A percentile compares a stretch with the other conserved stretches of the same genome.
phyloP scores from a whole-genome alignment of 1,284 basidiomycete species.

The Cryptococcus jaspeensis region DNA sequence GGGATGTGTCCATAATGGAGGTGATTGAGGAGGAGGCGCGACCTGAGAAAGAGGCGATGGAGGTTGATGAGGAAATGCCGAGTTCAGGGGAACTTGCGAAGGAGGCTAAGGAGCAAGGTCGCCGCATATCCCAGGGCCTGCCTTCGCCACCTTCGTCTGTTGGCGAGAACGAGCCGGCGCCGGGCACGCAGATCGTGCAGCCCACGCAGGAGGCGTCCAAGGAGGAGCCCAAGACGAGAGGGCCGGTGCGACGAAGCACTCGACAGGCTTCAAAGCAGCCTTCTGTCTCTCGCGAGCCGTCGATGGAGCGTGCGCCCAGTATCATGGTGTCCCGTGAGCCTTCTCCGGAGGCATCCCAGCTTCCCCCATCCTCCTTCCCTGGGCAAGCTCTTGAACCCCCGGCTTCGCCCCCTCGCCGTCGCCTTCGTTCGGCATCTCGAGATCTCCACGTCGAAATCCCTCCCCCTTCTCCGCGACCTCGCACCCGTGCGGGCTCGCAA shows the following conservation, averaged over 20 bases:
- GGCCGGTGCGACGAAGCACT: constrained; percentile 5
- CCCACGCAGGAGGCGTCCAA: background rate
- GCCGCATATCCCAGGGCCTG: constrained; percentile 13
- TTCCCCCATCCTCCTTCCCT: background rate
- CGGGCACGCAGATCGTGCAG: constrained; percentile 10
- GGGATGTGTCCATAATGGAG: constrained; percentile 18
- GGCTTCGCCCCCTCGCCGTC: constrained; percentile 6
- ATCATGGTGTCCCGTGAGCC: background rate
- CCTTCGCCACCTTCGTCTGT: constrained; percentile 18
- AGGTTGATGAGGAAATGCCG: background rate
- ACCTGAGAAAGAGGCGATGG: constrained; percentile 6
- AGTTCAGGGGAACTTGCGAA: background rate
- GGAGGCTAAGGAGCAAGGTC: background rate
- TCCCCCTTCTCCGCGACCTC: constrained; percentile 4
- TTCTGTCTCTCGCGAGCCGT: background rate
- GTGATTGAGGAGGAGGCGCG: constrained; percentile 24
- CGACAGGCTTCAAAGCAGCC: constrained; percentile 4
- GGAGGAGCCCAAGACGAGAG: constrained; percentile 1
- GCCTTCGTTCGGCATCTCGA: constrained; percentile 16
- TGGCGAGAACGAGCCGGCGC: constrained; percentile 8
- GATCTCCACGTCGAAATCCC: constrained; percentile 5
- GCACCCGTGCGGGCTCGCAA: constrained; percentile 3
- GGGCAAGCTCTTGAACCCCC: background rate
- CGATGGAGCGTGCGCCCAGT: background rate
- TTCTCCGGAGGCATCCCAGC: constrained; percentile 1